Evolutionary conservation across 1,284 basidiomycete species (phyloP).

Genomic region (Spongispora temasekensis): DNA sequence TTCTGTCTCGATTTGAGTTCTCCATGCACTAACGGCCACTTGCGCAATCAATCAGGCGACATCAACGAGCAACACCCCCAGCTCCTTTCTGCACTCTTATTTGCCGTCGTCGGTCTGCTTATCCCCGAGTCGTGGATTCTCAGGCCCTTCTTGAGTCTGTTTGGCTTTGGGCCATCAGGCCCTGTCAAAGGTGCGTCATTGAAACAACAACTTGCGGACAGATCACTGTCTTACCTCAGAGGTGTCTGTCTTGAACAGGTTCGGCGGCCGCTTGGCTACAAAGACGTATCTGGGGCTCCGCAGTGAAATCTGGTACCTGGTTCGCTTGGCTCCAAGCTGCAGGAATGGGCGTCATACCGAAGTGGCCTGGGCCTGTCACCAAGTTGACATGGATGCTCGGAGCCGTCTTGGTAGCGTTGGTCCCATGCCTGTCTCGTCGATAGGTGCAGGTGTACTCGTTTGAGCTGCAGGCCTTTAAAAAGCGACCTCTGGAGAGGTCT

Average conservation of each 20-base stretch:
- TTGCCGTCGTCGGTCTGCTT: conserved; percentile 8
- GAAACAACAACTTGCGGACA: no score
- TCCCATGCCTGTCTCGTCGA: neutral
- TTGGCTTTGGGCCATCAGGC: conserved; percentile 19
- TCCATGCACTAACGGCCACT: neutral
- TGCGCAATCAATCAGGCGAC: conserved; percentile 9
- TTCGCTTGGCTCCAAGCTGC: conserved; percentile 19
- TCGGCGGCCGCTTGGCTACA: conserved; percentile 16
- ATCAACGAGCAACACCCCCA: conserved; percentile 18
- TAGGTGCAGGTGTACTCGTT: no score
- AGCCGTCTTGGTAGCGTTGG: neutral
- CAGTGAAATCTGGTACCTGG: conserved; percentile 7
- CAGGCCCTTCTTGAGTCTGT: conserved; percentile 7
- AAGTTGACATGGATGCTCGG: neutral
- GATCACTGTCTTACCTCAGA: no score
- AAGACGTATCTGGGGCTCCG: conserved; percentile 8
- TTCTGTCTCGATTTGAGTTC: no score
- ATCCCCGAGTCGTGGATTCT: conserved; percentile 19
- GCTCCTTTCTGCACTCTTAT: conserved; percentile 8
- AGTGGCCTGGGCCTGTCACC: conserved; percentile 2
- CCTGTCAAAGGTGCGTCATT: conserved; percentile 15
- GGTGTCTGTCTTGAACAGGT: conserved; percentile 5
- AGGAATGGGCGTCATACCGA: conserved; percentile 11
- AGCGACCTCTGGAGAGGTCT: no score
- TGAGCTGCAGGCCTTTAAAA: no score